A percentile compares a stretch with the other conserved stretches of the same genome.
phyloP scores from a whole-genome alignment of 805 yeast genomes.

The Monosporozyma unispora region DNA sequence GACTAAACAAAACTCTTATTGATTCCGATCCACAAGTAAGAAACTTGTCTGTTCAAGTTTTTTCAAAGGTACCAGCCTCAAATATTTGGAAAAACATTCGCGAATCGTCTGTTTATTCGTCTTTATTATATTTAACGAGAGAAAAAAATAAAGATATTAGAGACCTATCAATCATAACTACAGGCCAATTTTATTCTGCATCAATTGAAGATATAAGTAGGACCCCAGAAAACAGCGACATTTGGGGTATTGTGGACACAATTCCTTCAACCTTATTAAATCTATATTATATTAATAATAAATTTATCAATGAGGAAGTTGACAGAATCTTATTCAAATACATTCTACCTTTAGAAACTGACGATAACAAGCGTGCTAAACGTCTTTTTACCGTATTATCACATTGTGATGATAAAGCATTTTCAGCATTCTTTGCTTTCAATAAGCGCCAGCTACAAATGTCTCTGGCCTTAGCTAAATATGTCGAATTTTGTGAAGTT shows the following conservation, averaged over 20 bases:
- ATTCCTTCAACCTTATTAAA: slow-evolving; percentile 62
- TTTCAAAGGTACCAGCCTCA: slow-evolving; percentile 39
- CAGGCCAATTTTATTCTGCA: slow-evolving; percentile 47
- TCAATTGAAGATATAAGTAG: slow-evolving; percentile 29
- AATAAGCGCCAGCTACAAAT: slow-evolving; percentile 58
- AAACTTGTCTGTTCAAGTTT: slow-evolving; percentile 44
- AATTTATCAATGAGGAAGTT: slow-evolving; percentile 52
- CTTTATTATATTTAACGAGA: slow-evolving; percentile 55
- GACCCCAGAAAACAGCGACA: slow-evolving; percentile 13
- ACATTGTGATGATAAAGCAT: slow-evolving; percentile 47
- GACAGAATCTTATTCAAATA: slow-evolving; percentile 54
- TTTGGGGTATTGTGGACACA: slow-evolving; percentile 26
- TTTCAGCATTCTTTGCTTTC: slow-evolving; percentile 59
- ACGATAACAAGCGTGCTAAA: slow-evolving; percentile 39
- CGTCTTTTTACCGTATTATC: slow-evolving; percentile 44
- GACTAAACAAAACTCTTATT: slow-evolving; percentile 57
- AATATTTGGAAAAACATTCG: slow-evolving; percentile 42
- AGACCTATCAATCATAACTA: slow-evolving; percentile 43
- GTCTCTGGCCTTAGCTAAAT: slow-evolving; percentile 41
- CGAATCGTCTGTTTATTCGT: slow-evolving; percentile 39
- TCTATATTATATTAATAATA: slow-evolving; percentile 66
- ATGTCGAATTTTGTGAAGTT: slow-evolving; percentile 40
- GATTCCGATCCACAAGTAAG: slow-evolving; percentile 74
- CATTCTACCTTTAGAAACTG: slow-evolving; percentile 47
- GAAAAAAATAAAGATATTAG: slow-evolving; percentile 65